Conservation (phyloP, 208 protist genomes). For the Phytomonas sp. region DNA sequence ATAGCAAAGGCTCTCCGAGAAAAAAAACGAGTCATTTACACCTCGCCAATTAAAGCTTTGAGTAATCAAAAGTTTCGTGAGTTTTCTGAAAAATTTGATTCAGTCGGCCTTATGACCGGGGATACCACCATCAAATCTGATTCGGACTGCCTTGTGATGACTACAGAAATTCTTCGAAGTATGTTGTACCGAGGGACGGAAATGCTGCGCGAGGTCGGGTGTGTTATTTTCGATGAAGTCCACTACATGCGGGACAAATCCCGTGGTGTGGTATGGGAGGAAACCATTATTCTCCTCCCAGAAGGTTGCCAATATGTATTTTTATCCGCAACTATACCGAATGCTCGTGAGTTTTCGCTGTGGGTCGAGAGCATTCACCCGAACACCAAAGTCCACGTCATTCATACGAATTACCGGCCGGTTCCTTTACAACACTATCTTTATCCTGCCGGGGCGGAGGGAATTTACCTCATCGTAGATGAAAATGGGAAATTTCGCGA, state of each 20-base stretch:
- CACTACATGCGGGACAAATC: constrained; percentile 99
- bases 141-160: constrained; percentile 99
- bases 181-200: constrained; percentile 98
- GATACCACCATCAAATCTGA: constrained; percentile 98
- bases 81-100: constrained; percentile 95
- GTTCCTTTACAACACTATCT: constrained; percentile 99
- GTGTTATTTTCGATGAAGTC: constrained; percentile 99
- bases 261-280: constrained; percentile 99
- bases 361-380: constrained; percentile 98
- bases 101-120: constrained; percentile 99
- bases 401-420: constrained; percentile 99
- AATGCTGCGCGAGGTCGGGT: constrained; percentile 98
- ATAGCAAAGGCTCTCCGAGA: constrained; percentile 97
- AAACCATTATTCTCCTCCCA: constrained; percentile 99
- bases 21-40: constrained; percentile 99
- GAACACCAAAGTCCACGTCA: constrained; percentile 96
- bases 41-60: constrained; percentile 99
- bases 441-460: constrained; percentile 95
- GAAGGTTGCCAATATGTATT: constrained; percentile 98
- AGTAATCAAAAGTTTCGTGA: constrained; percentile 99
- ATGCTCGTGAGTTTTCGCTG: constrained; percentile 98
- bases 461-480: constrained; percentile 96
- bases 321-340: constrained; percentile 99
- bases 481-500: constrained; percentile 93
- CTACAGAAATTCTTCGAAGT: constrained; percentile 98